Evolutionary conservation across 768 basidiomycete genomes (phyloP), one percentile per base, ranked within the genome.

Genomic region (Botryobasidium botryosum): DNA sequence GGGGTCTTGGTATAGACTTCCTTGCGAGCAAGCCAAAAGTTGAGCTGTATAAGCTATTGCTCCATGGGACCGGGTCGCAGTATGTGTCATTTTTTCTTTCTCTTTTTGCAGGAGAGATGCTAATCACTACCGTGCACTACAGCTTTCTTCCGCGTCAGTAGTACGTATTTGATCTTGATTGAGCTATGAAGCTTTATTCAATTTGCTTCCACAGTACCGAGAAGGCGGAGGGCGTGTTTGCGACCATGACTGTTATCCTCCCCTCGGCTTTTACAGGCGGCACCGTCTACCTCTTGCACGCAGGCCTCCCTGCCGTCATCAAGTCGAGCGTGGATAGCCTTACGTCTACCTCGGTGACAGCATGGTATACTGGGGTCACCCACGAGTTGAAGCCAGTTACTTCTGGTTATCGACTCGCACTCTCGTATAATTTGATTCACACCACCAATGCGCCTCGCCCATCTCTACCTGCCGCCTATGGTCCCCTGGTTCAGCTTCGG

Each of bases 341-440:
- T 1, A 39, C 56, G 4, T 52, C 54, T 2, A 68, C 66, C 0
- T 55, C 64, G 1, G 53, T 68, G 12, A 55, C 71, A 3, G 61
- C 70, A 1, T 74, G 71, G 69, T 70, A 72, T 51, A 70, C 68
- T 21, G 71, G 70, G 44, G 70, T 71, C 40, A 57, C 56, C 37
- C 69, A 70, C 53, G 68, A 69, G 57, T 63, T 72, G 48, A 68
- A 67, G 47, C 64, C 66, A 5, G 57, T 72, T 35, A 67, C 64
- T 1, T 62, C 63, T n/a, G 71, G 72, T 3, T 70, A 68, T 46
- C 65, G 68, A 1, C 62, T 73, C 1, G 70, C 69, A 0, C 62
- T 73, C 4, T 66, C 69, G 0, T 72, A 67, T 55, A 71, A 70
- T 48, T 60, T 73, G 40, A 59, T n/a, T 71, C 64, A 69, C 45